Conservation (phyloP, 2,329 filamentous ascomycete species). For the Calonectria multiphialidica region DNA sequence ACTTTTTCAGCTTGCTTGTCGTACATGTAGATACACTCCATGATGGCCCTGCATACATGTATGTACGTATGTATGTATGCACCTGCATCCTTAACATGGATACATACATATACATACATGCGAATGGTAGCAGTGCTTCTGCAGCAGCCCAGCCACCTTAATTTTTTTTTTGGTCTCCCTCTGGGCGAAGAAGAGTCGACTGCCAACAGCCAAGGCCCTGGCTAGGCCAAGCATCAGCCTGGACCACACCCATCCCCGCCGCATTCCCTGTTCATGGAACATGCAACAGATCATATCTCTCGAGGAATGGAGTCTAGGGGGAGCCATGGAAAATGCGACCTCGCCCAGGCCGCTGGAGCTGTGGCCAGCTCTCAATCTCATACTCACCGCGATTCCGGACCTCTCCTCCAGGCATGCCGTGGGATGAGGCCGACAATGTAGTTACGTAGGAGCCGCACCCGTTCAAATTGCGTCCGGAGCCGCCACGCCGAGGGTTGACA, state of each 20-base stretch:
- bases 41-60: not conserved
- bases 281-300: constrained; percentile 5
- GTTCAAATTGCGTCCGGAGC: not conserved
- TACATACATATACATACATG: not conserved
- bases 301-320: constrained; percentile 1
- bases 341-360: not conserved
- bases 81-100: not conserved
- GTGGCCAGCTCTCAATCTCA: constrained; percentile 6
- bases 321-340: constrained; percentile 17
- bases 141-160: constrained; percentile 5
- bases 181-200: not conserved
- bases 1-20: constrained; percentile 1
- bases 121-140: constrained; percentile 3
- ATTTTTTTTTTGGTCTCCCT: not conserved
- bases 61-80: constrained; percentile 1
- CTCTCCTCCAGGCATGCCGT: not conserved
- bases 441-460: not conserved
- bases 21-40: not conserved
- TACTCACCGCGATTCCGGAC: constrained; percentile 16
- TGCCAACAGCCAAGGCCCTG: not conserved
- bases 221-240: not conserved
- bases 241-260: not conserved
- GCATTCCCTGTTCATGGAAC: constrained; percentile 10
- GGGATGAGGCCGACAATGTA: not conserved
- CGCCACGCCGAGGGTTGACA: not conserved